These are phyloP conservation scores for Gossypium schwendimanii DNA, from an alignment of 441 rosid genomes.

Conservation along the genomic window DNA sequence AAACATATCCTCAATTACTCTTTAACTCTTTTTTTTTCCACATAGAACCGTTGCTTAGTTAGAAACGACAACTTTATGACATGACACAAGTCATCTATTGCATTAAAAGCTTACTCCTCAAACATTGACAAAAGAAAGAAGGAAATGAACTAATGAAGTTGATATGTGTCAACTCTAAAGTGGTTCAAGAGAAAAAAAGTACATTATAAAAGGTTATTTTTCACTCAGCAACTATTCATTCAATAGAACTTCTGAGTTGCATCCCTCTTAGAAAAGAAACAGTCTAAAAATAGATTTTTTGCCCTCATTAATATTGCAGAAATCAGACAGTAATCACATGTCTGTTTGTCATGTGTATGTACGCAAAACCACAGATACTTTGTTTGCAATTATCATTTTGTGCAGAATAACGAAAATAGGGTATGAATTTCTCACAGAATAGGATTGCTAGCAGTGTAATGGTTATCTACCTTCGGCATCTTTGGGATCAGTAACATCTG, in stretches of 20 bases:
- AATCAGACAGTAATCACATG: not conserved
- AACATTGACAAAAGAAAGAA: not conserved
- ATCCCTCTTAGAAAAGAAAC: not conserved
- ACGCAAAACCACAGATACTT: not conserved
- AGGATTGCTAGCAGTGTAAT: not conserved
- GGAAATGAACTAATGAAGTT: not conserved
- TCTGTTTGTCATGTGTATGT: not conserved
- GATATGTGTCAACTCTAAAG: not conserved
- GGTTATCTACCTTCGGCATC: slow-evolving; percentile 35
- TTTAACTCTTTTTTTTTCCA: not conserved
- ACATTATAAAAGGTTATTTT: not conserved
- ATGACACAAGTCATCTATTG: not conserved
- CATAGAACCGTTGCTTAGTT: not conserved
- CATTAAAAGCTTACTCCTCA: not conserved
- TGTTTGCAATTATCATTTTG: not conserved
- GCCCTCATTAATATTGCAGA: not conserved
- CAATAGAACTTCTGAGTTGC: not conserved
- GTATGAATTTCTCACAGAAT: not conserved
- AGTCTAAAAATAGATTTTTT: not conserved
- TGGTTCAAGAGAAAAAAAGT: not conserved
- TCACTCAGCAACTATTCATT: not conserved
- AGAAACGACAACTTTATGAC: not conserved
- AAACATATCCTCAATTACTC: not conserved
- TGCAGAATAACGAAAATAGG: not conserved
- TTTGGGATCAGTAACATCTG: slow-evolving; percentile 26